These are phyloP conservation scores for Hypholoma sublateritium DNA, from an alignment of 768 basidiomycete species.

Conservation along the genomic window DNA sequence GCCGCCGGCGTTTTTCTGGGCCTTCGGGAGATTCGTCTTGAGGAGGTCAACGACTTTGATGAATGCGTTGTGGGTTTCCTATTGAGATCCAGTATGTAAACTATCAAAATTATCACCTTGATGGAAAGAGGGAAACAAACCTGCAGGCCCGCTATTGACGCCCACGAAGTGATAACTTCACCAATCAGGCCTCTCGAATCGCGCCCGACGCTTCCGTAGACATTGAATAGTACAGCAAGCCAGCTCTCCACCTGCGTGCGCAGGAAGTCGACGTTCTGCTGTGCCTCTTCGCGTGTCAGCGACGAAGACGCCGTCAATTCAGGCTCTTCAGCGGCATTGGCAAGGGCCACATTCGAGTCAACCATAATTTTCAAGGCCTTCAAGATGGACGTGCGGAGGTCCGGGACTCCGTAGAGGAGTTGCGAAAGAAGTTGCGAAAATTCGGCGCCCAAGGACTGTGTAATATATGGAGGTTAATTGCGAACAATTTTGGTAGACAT, in stretches of 20 bases:
- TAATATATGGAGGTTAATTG: constrained; percentile 4
- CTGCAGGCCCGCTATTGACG: constrained; percentile 71
- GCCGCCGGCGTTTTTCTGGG: constrained; percentile 28
- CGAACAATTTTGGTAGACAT: background rate
- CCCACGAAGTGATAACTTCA: constrained; percentile 87
- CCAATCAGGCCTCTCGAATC: constrained; percentile 79
- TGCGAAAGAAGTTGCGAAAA: constrained; percentile 93
- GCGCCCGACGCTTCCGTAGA: constrained; percentile 83
- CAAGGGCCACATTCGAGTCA: constrained; percentile 67
- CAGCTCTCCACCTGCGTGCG: constrained; percentile 85
- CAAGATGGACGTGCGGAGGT: constrained; percentile 80
- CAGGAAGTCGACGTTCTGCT: constrained; percentile 69
- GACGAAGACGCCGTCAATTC: constrained; percentile 37
- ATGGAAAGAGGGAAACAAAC: constrained; percentile 32
- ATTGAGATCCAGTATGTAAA: background rate
- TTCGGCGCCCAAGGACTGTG: constrained; percentile 67
- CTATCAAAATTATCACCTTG: background rate
- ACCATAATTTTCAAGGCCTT: constrained; percentile 80
- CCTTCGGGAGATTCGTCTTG: constrained; percentile 55
- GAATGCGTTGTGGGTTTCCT: constrained; percentile 84
- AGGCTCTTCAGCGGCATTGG: constrained; percentile 18
- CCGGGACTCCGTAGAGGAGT: constrained; percentile 86
- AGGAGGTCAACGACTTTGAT: constrained; percentile 73
- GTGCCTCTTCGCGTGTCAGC: constrained; percentile 59
- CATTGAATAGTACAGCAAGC: constrained; percentile 94